Percentiles rank a stretch among this genome's conserved stretches.
These are phyloP conservation scores for Termitomyces sp. DNA, from an alignment of 768 basidiomycete genomes.

Conservation along the genomic window DNA sequence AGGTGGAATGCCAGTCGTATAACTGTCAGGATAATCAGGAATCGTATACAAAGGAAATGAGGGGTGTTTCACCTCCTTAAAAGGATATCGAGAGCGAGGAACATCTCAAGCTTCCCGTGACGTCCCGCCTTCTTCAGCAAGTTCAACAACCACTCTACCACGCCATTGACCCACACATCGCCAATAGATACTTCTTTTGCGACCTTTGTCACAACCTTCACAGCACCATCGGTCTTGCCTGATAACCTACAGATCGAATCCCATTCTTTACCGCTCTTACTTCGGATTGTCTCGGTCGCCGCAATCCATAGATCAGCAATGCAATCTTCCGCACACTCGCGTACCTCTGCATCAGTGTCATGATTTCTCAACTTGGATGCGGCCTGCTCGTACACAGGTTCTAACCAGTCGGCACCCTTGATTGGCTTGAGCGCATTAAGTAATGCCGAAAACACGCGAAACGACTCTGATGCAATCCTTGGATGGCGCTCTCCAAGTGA, in stretches of 20 bases:
- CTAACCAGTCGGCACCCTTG: constrained; percentile 59
- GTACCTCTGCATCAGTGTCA: constrained; percentile 90
- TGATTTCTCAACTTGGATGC: constrained; percentile 63
- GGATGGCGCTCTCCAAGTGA: constrained; percentile 81
- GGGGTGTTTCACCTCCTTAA: constrained; percentile 48
- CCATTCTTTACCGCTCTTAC: constrained; percentile 73
- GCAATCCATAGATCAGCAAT: constrained; percentile 86
- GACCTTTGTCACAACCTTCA: constrained; percentile 81
- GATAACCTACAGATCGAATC: constrained; percentile 67
- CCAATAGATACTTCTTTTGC: constrained; percentile 66
- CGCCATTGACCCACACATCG: constrained; percentile 78
- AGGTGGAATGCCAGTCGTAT: constrained; percentile 40
- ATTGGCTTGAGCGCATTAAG: constrained; percentile 72
- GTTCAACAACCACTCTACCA: constrained; percentile 70
- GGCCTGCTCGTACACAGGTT: constrained; percentile 71
- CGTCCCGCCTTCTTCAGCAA: constrained; percentile 78
- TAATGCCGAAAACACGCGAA: constrained; percentile 82
- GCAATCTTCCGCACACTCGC: constrained; percentile 73
- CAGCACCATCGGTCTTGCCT: constrained; percentile 69
- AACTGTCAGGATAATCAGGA: constrained; percentile 18
- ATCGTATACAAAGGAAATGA: neutral
- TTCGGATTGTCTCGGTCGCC: constrained; percentile 66
- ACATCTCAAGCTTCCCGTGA: constrained; percentile 73
- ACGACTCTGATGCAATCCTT: constrained; percentile 81
- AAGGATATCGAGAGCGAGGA: constrained; percentile 69